These are phyloP conservation scores for Oryza glumipatula DNA, from an alignment of 176 grass and related monocot species.

Conservation along the genomic window DNA sequence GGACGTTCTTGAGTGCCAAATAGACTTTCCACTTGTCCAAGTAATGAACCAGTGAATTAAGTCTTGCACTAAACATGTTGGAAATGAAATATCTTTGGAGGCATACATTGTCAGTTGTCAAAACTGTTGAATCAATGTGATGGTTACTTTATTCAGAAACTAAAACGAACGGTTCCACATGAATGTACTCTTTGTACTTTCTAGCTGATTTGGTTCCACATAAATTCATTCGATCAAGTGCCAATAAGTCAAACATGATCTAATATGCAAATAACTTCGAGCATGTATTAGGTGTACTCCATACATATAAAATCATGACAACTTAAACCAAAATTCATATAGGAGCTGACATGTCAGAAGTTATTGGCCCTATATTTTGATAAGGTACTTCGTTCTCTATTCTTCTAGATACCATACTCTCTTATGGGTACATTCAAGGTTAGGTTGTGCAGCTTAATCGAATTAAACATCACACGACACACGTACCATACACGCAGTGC, in stretches of 20 bases:
- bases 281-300: not conserved
- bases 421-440: slow-evolving; percentile 30
- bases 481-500: slow-evolving; percentile 36
- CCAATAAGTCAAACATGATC: slow-evolving; percentile 5
- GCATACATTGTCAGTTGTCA: slow-evolving; percentile 1
- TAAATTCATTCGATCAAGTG: not conserved
- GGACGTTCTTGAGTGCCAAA: too few relatives aligned
- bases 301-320: slow-evolving; percentile 12
- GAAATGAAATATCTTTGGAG: not conserved
- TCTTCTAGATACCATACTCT: slow-evolving; percentile 4
- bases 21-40: not conserved
- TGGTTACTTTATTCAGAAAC: not conserved
- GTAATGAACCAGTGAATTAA: not conserved
- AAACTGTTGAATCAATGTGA: slow-evolving; percentile 12
- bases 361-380: slow-evolving; percentile 13
- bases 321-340: not conserved
- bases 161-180: not conserved
- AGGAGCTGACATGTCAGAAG: not conserved
- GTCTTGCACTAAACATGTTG: not conserved
- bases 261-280: slow-evolving; percentile 5
- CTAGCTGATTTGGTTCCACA: not conserved
- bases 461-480: slow-evolving; percentile 17
- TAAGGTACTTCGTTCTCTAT: not conserved
- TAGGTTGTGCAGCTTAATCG: slow-evolving; percentile 52
- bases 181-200: not conserved